Conservation (phyloP, 2,329 filamentous ascomycete species). For the Fusarium sp. region DNA sequence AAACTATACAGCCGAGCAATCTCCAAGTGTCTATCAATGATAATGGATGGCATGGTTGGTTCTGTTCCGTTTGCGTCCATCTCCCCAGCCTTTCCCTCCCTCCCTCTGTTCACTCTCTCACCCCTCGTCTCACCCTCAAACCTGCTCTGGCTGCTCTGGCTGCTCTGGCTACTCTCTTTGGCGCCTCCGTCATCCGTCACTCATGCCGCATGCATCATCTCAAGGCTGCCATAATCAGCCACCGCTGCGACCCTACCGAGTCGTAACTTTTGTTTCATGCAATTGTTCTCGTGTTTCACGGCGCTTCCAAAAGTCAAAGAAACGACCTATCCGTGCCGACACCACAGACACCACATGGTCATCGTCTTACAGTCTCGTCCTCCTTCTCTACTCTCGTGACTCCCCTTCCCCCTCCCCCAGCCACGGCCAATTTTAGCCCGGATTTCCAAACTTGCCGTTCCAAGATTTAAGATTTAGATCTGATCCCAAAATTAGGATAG, state of each 20-base stretch:
- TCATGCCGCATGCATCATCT: slow-evolving; percentile 7
- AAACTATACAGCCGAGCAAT: background rate
- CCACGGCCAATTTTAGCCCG: background rate
- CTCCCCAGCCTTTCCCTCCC: slow-evolving; percentile 9
- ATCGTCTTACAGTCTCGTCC: background rate
- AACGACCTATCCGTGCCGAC: no score
- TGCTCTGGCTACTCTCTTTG: slow-evolving; percentile 5
- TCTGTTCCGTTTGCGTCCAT: background rate
- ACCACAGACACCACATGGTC: background rate
- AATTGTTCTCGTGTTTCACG: slow-evolving; percentile 10
- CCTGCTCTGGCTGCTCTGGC: no score
- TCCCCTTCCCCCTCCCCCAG: background rate
- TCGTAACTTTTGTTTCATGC: slow-evolving; percentile 9
- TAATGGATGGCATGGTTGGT: background rate
- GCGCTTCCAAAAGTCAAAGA: background rate
- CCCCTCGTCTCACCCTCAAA: slow-evolving; percentile 30
- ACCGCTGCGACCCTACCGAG: slow-evolving; percentile 1
- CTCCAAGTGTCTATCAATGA: background rate
- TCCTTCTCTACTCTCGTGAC: background rate
- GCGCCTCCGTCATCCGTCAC: slow-evolving; percentile 10
- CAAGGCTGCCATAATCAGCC: background rate
- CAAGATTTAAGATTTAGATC: slow-evolving; percentile 25
- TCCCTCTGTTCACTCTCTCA: background rate
- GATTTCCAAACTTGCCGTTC: background rate
- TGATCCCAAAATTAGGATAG: slow-evolving; percentile 19